Conservation (phyloP, 257 asterid genomes). For the Sherardia arvensis region DNA sequence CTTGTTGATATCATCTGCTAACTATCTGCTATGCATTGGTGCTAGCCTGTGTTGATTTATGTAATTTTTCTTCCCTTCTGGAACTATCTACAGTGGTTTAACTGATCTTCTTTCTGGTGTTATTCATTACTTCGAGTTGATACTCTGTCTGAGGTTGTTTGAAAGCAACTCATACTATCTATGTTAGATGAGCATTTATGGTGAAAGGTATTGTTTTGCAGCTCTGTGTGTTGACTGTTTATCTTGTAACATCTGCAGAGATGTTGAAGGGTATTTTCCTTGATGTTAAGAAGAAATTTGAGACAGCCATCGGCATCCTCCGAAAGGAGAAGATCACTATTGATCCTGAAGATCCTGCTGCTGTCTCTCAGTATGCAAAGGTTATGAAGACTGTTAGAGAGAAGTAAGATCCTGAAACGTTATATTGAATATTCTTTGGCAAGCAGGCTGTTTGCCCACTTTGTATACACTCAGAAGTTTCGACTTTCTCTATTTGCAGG, state of each 20-base stretch:
- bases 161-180: neutral
- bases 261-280: constrained; percentile 87
- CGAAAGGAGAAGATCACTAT: constrained; percentile 83
- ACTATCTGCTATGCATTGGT: neutral
- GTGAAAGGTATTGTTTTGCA: neutral
- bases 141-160: neutral
- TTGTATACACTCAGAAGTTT: neutral
- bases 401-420: constrained; percentile 45
- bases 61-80: neutral
- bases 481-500: constrained; percentile 35
- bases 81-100: neutral
- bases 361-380: constrained; percentile 78
- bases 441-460: neutral
- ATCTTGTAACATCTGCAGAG: constrained; percentile 45
- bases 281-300: constrained; percentile 84
- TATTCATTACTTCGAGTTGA: neutral
- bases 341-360: constrained; percentile 80
- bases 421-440: constrained; percentile 3
- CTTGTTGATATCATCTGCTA: no score
- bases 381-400: constrained; percentile 76
- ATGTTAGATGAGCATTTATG: neutral
- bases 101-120: neutral
- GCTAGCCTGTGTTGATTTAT: neutral
- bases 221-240: constrained; percentile 21
- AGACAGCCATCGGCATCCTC: constrained; percentile 73